Base-by-base conservation (phyloP, 768 basidiomycete species). In the Russula dissimulans region DNA sequence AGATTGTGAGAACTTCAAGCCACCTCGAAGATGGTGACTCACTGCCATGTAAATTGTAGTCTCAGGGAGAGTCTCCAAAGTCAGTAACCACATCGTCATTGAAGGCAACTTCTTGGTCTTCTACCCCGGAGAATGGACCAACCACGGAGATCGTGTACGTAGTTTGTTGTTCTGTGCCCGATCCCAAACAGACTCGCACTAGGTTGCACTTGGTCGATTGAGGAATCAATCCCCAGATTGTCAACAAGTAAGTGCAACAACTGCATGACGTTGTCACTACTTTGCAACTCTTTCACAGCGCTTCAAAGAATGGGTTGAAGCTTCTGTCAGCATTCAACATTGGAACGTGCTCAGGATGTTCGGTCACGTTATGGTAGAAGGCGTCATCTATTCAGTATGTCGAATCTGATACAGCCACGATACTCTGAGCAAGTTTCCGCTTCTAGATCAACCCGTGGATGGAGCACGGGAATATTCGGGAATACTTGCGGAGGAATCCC, bases 391-490 rank as follows among this genome's bases (percentile, higher is more conserved):
- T 46, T 57, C 63, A 3, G 63, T 64, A 42, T 42, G 61, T 62
- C 17, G 6, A 9, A 11, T 26, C n/a, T 11, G 3, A 8, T 17
- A 34, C 26, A 2, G 5, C 11, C 22, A 32, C 7, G 3, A 39
- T 51, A 5, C 14, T n/a, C 29, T 56, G 18, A 56, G 29, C 18
- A 29, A 12, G 3, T 17, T 41, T 56, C 8, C 17, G 50, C 14
- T 56, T 53, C 31, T 54, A 79, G 76, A 77, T 79, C 56, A 76
- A 74, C 43, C 77, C 78, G 5, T 78, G 74, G 74, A 77, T 78
- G 74, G 70, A 73, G 26, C 72, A 78, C 56, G 75, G 76, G 11
- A 75, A 76, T 18, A 71, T 72, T 2, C 63, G 75, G 17, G 60
- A 64, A 0, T 79, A 77, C 65, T 58, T 78, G 15, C 67, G 68